Percentiles rank a stretch among this genome's conserved stretches.
phyloP scores from a whole-genome alignment of 78 protist genomes.

The Dictyostelium brefeldianum region DNA sequence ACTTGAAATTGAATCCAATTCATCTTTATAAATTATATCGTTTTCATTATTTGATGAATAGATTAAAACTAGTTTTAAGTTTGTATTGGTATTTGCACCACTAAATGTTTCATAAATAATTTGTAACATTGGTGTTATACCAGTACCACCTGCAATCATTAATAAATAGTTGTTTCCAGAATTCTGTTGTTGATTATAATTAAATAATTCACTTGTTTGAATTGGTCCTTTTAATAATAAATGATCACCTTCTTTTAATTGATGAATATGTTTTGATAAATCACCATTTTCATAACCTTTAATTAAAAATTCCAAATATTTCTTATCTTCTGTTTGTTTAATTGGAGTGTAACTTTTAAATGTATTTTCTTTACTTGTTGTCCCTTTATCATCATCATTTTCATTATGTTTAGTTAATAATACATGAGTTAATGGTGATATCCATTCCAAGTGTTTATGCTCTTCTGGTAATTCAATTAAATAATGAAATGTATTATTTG shows the following conservation, averaged over 20 bases:
- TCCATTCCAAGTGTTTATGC: conserved; percentile 36
- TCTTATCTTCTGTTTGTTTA: background rate
- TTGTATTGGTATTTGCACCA: background rate
- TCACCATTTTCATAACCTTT: conserved; percentile 56
- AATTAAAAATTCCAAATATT: conserved; percentile 46
- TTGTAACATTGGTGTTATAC: conserved; percentile 78
- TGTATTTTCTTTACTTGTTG: background rate
- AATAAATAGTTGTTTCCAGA: background rate
- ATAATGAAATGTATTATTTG: conserved; percentile 21
- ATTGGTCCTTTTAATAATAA: conserved; percentile 56
- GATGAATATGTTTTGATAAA: conserved; percentile 29
- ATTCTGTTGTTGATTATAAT: background rate
- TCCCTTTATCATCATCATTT: background rate
- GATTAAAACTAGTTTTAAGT: background rate
- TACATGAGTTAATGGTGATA: conserved; percentile 68
- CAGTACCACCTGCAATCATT: conserved; percentile 76
- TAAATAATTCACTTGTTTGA: conserved; percentile 16
- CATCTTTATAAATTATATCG: conserved; percentile 32
- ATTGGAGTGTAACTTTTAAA: conserved; percentile 75
- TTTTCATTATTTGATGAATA: conserved; percentile 31
- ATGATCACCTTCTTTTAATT: conserved; percentile 26
- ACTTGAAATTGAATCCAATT: conserved; percentile 8
- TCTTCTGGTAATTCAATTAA: background rate
- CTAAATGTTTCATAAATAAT: background rate
- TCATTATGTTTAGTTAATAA: background rate